Evolutionary conservation across 2,329 filamentous ascomycete genomes (phyloP).

Genomic region (Xylaria multiplex): DNA sequence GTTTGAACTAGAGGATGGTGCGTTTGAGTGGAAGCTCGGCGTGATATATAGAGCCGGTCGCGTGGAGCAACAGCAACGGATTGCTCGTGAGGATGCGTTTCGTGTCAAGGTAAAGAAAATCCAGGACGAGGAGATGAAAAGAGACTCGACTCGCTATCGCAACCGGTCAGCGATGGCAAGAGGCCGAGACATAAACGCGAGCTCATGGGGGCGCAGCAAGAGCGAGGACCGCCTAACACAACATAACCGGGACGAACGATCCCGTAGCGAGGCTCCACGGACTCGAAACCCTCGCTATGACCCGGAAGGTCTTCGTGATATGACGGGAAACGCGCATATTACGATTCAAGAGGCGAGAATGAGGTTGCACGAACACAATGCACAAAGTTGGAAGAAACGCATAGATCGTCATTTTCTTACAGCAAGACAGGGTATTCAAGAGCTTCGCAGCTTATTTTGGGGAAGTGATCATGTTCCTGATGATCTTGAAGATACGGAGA

Average conservation of each 20-base stretch:
- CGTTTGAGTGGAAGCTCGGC: conserved; percentile 96
- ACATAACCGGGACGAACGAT: conserved; percentile 44
- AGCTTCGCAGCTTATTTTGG: conserved; percentile 82
- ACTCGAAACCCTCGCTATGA: conserved; percentile 75
- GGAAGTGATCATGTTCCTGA: conserved; percentile 83
- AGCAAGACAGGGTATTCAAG: conserved; percentile 78
- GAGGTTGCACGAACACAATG: conserved; percentile 81
- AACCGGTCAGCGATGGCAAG: conserved; percentile 63
- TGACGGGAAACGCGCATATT: conserved; percentile 78
- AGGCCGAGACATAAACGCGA: conserved; percentile 48
- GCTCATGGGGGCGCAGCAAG: conserved; percentile 61
- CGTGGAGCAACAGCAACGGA: conserved; percentile 87
- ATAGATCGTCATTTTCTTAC: conserved; percentile 80
- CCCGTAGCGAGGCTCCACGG: conserved; percentile 49
- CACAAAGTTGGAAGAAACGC: conserved; percentile 89
- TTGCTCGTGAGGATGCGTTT: conserved; percentile 92
- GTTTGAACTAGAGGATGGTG: conserved; percentile 94
- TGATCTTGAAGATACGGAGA: conserved; percentile 83
- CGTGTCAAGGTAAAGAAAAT: conserved; percentile 86
- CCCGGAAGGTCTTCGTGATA: conserved; percentile 74
- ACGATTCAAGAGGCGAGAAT: conserved; percentile 80
- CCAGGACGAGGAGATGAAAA: conserved; percentile 72
- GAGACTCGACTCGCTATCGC: conserved; percentile 62
- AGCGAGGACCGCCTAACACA: conserved; percentile 62
- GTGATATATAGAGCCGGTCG: conserved; percentile 92